These are phyloP conservation scores for Apiospora phragmitis DNA, from an alignment of 2,329 filamentous ascomycete species.

Conservation along the genomic window DNA sequence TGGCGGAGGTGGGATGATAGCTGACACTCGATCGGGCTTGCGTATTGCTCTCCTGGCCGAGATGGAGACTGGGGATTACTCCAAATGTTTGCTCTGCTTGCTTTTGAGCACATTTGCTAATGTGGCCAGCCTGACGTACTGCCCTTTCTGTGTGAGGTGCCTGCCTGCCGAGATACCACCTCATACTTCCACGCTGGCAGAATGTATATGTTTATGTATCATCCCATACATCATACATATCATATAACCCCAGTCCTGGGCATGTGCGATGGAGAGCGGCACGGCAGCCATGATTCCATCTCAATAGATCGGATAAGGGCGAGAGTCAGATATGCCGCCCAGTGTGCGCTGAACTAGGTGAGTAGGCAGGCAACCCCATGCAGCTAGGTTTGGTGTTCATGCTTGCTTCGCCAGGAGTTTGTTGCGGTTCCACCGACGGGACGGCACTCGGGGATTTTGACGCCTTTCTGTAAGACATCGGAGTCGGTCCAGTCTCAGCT, in stretches of 20 bases:
- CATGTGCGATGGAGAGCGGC: background rate
- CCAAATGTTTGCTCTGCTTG: background rate
- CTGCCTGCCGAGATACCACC: background rate
- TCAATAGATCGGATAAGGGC: background rate
- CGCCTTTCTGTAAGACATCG: background rate
- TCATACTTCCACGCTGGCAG: background rate
- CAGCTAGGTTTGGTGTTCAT: background rate
- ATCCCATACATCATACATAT: background rate
- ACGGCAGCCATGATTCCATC: background rate
- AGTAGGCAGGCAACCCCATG: background rate
- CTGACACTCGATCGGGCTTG: background rate
- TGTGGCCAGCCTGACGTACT: background rate
- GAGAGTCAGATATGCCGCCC: background rate
- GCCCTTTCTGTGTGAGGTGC: background rate
- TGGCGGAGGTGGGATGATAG: background rate
- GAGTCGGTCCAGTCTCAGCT: background rate
- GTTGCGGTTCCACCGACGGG: background rate
- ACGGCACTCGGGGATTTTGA: background rate
- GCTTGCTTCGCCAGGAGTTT: background rate
- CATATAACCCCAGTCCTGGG: background rate
- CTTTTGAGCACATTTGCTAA: background rate
- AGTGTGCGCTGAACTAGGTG: background rate
- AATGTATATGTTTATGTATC: background rate
- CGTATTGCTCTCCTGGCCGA: background rate
- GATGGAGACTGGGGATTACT: background rate